Percentiles rank a stretch among this genome's conserved stretches.
Evolutionary conservation across 306 rosid genomes (phyloP).

Genomic region (peach (Prunus persica)): Prunus_persica_NCBIv2 NC_034012.1:15302501-15303000

Average conservation of each 20-base stretch:
- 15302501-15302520: not conserved
- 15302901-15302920: no score
- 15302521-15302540: not conserved
- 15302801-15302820: not conserved
- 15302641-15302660: not conserved
- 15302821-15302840: not conserved
- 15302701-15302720: not conserved
- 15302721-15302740: not conserved
- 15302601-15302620: not conserved
- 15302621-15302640: not conserved
- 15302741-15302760: not conserved
- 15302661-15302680: not conserved
- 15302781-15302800: not conserved
- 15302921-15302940: no score
- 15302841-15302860: not conserved
- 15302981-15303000: no score
- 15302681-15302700: not conserved
- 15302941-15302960: no score
- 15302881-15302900: no score
- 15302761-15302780: not conserved
- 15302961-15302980: no score
- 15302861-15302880: not conserved
- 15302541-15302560: not conserved
- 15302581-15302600: not conserved
- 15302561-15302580: not conserved